Base-by-base conservation (phyloP, 129 eudicot genomes). In the Ambrosia artemisiifolia region DNA sequence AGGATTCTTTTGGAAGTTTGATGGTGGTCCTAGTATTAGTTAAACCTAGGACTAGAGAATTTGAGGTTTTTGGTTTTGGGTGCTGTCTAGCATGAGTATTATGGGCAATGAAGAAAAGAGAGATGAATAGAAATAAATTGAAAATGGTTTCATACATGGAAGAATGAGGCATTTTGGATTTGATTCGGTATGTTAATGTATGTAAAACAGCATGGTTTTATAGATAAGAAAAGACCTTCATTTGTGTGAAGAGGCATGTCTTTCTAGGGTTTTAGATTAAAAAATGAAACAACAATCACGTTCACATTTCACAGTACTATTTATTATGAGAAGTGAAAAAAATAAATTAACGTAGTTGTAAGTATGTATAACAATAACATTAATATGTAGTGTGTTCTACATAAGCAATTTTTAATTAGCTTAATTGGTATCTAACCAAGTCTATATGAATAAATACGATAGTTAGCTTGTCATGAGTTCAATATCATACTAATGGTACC, bases 1-100 rank as follows among this genome's bases (percentile, higher is more conserved):
- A 50, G 20, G 83, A 17, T 5, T 72, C 24, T 78, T 83, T 86
- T 10, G 83, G 83, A 28, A 78, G 78, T 66, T 81, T 63, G 47
- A 80, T 65, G 67, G 80, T 76, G 57, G 82, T 68, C 50, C 82
- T 81, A 7, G 87, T 67, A 50, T 80, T 81, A 19, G 88, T 76
- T 76, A 88, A 78, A 53, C 91, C 91, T 55, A 88, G 78, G 77
- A 88, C 70, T 46, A 88, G 50, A 47, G 95, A 85, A 71, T 71
- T 56, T 30, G 84, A 28, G 57, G 47, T 70, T 62, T 55, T 81
- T 13, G 61, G 75, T 62, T 48, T 84, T 13, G 69, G 75, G 7
- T 64, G 80, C 1, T 64, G 77, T 81, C 74, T 70, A 79, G 88
- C 95, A 75, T 68, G 81, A 75, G 81, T 80, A 32, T 65, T 51